Evolutionary conservation across 1,284 basidiomycete species (phyloP), one percentile per base, ranked within the genome.

Genomic region (Coniferiporia weirii): DNA sequence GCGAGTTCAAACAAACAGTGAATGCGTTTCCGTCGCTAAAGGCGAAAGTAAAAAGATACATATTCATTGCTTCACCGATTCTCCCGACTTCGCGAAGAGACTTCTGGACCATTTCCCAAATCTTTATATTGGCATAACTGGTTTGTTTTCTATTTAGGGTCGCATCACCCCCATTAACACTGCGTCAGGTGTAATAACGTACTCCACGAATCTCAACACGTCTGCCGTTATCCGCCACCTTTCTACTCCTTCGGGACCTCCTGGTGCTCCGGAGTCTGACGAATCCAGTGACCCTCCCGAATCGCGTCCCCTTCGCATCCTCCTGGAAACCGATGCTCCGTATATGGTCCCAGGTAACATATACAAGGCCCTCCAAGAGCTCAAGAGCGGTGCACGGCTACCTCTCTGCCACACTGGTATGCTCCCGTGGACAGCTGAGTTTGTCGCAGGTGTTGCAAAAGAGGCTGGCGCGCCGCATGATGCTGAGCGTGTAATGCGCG

Each of bases 241-340:
- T 73, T 68, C 72, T 2, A 52, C 71, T 9, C 43, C 54, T 9
- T 54, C 32, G 15, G 43, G 17, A 32, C n/a, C 40, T 4, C 10
- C 40, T 19, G 38, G n/a, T n/a, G n/a, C n/a, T n/a, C n/a, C n/a
- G n/a, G n/a, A 27, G 27, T 27, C 27, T 27, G 27, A 27, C 2
- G 27, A 27, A 27, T 43, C 40, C 40, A 12, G n/a, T 43, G 7
- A 46, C 13, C 8, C 40, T 8, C 61, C 27, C 52, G 60, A 27
- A 12, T 59, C 56, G 48, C 60, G 43, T 40, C 69, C 67, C 7
- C 72, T 86, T 1, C 83, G 87, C 48, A 84, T 91, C 64, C 71
- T 93, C 0, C 76, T 92, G 2, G 91, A 93, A 70, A 92, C 91
- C 0, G 90, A 93, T 63, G 89, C 89, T 0, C 90, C 91, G 0